These are phyloP conservation scores for Myriosclerotinia scirpicola DNA, from an alignment of 2,329 filamentous ascomycete genomes.

Conservation along the genomic window DNA sequence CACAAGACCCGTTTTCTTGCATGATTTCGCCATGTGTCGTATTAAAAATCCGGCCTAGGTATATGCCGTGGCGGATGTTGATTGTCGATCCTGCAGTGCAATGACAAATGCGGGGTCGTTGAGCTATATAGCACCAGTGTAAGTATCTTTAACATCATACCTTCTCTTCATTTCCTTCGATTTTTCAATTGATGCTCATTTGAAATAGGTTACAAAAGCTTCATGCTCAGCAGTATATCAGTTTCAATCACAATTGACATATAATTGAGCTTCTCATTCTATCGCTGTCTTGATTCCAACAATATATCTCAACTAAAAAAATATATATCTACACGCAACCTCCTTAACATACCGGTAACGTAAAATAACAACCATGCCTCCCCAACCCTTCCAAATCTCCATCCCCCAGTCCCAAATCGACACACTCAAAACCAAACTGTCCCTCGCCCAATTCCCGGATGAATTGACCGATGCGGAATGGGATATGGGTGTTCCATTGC, in stretches of 20 bases:
- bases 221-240: not conserved
- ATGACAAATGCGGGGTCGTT: not conserved
- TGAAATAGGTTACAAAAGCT: not conserved
- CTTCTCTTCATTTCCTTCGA: not conserved
- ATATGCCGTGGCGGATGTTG: not conserved
- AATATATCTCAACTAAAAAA: too few relatives aligned
- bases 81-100: not conserved
- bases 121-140: not conserved
- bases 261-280: not conserved
- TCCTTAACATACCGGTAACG: not conserved
- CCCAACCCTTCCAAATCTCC: constrained; percentile 48
- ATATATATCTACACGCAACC: too few relatives aligned
- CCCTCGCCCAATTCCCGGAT: constrained; percentile 54
- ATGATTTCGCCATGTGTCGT: not conserved
- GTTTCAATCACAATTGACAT: not conserved
- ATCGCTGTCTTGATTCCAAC: not conserved
- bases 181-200: not conserved
- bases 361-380: constrained; percentile 26
- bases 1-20: not conserved
- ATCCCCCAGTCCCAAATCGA: constrained; percentile 54
- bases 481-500: constrained; percentile 60
- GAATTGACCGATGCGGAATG: constrained; percentile 54
- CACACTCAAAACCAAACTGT: constrained; percentile 56
- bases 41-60: not conserved
- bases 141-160: not conserved